Conservation (phyloP, 768 basidiomycete species). For the Tricholoma hemisulphureum region DNA sequence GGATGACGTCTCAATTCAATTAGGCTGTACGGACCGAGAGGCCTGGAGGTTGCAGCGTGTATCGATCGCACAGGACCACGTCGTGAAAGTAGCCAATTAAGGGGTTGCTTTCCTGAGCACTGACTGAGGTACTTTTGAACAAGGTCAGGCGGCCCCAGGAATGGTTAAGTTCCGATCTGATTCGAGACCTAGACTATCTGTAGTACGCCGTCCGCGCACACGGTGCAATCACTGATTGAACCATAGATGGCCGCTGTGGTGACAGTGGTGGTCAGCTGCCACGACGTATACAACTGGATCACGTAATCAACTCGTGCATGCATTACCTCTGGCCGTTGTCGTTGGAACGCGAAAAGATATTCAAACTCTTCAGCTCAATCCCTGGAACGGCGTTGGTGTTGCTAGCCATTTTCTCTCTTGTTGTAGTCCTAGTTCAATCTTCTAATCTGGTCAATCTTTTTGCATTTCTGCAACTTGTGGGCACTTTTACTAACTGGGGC, state of each 20-base stretch:
- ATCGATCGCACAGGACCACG: background rate
- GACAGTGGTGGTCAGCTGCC: background rate
- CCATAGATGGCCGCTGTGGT: background rate
- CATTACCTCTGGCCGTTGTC: background rate
- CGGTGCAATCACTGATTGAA: too few species aligned
- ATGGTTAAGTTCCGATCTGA: background rate
- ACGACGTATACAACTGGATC: background rate
- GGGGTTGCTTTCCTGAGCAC: background rate
- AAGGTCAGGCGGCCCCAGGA: background rate
- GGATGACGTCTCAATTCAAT: constrained; percentile 5
- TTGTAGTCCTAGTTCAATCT: constrained; percentile 1
- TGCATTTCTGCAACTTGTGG: background rate
- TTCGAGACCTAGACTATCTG: background rate
- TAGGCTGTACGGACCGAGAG: background rate
- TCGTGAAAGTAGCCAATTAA: background rate
- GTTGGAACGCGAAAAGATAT: constrained; percentile 1
- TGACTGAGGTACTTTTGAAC: background rate
- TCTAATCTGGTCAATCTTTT: constrained; percentile 13
- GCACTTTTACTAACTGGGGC: constrained; percentile 1
- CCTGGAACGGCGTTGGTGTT: constrained; percentile 6
- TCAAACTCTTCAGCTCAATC: constrained; percentile 12
- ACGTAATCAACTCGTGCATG: constrained; percentile 5
- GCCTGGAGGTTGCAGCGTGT: background rate
- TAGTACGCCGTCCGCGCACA: background rate
- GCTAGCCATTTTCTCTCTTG: constrained; percentile 3